These are phyloP conservation scores for Colletotrichum costaricense DNA, from an alignment of 2,329 filamentous ascomycete species.

Conservation along the genomic window DNA sequence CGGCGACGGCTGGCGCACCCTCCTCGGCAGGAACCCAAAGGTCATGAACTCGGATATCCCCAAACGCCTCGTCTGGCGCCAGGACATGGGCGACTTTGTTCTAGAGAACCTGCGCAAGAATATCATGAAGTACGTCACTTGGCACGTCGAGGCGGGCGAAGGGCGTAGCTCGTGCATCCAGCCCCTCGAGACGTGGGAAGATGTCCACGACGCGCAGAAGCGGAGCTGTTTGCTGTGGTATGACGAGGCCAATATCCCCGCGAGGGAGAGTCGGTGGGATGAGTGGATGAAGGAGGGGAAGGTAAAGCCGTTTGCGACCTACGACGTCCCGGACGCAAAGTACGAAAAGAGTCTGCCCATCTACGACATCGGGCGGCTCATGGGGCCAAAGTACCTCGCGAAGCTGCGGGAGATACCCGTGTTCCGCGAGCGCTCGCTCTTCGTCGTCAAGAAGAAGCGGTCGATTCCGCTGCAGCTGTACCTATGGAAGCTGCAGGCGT, in stretches of 20 bases:
- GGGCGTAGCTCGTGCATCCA: slow-evolving; percentile 52
- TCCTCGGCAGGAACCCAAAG: slow-evolving; percentile 19
- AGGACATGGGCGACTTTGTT: slow-evolving; percentile 67
- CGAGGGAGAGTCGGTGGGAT: background rate
- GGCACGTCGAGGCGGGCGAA: slow-evolving; percentile 47
- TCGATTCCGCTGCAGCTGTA: slow-evolving; percentile 57
- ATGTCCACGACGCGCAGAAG: slow-evolving; percentile 51
- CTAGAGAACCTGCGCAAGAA: slow-evolving; percentile 61
- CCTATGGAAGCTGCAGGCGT: slow-evolving; percentile 71
- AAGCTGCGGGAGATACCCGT: slow-evolving; percentile 44
- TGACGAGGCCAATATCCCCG: background rate
- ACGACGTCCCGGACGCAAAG: slow-evolving; percentile 50
- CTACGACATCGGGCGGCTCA: slow-evolving; percentile 62
- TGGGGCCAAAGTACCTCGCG: slow-evolving; percentile 59
- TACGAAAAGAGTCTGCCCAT: slow-evolving; percentile 57
- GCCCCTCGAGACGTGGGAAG: slow-evolving; percentile 56
- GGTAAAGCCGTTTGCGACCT: slow-evolving; percentile 29
- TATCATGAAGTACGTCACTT: slow-evolving; percentile 58
- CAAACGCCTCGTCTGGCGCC: slow-evolving; percentile 54
- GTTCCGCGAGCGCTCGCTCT: slow-evolving; percentile 43
- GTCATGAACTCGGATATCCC: slow-evolving; percentile 7
- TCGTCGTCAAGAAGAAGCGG: slow-evolving; percentile 53
- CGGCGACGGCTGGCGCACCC: slow-evolving; percentile 30
- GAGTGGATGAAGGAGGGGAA: no score
- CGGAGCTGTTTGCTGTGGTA: slow-evolving; percentile 60